These are phyloP conservation scores for Malus hybrid DNA, from an alignment of 331 rosid genomes.

Conservation along the genomic window DNA sequence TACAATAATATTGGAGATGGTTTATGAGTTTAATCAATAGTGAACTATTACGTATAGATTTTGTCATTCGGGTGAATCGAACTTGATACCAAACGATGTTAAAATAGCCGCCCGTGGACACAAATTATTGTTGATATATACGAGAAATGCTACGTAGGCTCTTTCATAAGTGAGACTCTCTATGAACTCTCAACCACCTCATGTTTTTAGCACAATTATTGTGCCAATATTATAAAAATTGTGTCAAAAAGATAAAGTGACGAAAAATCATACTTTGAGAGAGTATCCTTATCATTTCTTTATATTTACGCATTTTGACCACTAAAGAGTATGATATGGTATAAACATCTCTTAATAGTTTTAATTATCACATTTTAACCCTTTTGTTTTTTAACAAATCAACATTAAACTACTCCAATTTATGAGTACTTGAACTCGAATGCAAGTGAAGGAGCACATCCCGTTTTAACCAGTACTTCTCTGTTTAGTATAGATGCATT, in stretches of 20 bases:
- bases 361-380: too few relatives aligned
- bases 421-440: background rate
- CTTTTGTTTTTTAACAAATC: background rate
- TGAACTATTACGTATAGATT: background rate
- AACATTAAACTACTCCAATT: background rate
- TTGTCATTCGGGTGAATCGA: too few relatives aligned
- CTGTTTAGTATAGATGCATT: background rate
- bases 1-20: background rate
- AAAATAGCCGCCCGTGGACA: too few relatives aligned
- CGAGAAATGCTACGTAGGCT: too few relatives aligned
- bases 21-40: background rate
- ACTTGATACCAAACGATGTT: background rate
- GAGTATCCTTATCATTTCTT: rapidly evolving
- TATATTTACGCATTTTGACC: too few relatives aligned
- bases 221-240: too few relatives aligned
- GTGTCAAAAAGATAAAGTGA: too few relatives aligned
- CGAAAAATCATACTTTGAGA: too few relatives aligned
- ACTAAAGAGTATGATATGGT: too few relatives aligned
- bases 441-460: background rate
- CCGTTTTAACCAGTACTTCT: rapidly evolving
- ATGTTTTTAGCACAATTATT: rapidly evolving
- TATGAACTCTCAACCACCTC: rapidly evolving
- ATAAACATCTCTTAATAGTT: background rate
- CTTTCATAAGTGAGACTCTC: too few relatives aligned
- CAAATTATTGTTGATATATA: too few relatives aligned